A percentile compares a stretch with the other conserved stretches of the same genome.
Conservation (phyloP, 2,329 filamentous ascomycete genomes). For the Phaeoacremonium minimum region DNA sequence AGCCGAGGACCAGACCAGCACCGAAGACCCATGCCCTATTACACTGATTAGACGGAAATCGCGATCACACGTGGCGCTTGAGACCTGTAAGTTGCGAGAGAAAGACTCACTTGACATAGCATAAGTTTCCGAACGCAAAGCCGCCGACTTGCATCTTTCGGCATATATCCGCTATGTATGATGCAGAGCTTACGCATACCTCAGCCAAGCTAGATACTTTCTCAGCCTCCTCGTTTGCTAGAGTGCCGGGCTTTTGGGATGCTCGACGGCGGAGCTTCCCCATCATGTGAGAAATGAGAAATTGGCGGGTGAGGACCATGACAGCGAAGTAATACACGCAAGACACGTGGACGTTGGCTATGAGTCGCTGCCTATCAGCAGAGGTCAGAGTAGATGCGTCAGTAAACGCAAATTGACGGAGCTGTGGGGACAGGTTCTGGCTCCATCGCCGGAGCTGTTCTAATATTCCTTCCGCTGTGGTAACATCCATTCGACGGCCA, state of each 20-base stretch:
- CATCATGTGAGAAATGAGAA: conserved; percentile 12
- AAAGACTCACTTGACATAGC: conserved; percentile 6
- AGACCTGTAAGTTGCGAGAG: too few relatives aligned
- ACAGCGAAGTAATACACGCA: conserved; percentile 16
- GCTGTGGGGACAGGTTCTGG: not conserved
- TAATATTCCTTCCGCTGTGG: not conserved
- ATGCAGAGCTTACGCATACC: conserved; percentile 13
- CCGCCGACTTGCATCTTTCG: conserved; percentile 10
- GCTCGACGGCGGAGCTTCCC: conserved; percentile 2
- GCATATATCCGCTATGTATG: conserved; percentile 13
- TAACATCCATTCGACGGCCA: not conserved
- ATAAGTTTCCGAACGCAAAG: conserved; percentile 12
- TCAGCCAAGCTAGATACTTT: conserved; percentile 8
- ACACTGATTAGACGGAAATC: too few relatives aligned
- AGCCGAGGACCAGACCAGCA: conserved; percentile 8
- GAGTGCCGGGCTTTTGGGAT: not conserved
- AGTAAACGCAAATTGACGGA: not conserved
- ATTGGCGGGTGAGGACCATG: conserved; percentile 12
- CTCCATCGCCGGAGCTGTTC: not conserved
- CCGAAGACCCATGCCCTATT: conserved; percentile 9
- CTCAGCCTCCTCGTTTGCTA: not conserved
- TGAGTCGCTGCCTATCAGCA: conserved; percentile 5
- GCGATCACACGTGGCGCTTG: too few relatives aligned
- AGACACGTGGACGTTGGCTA: conserved; percentile 12
- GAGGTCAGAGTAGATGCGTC: not conserved